Base-by-base conservation (phyloP, 2,329 filamentous ascomycete species). In the Akanthomyces uredinophilus region DNA sequence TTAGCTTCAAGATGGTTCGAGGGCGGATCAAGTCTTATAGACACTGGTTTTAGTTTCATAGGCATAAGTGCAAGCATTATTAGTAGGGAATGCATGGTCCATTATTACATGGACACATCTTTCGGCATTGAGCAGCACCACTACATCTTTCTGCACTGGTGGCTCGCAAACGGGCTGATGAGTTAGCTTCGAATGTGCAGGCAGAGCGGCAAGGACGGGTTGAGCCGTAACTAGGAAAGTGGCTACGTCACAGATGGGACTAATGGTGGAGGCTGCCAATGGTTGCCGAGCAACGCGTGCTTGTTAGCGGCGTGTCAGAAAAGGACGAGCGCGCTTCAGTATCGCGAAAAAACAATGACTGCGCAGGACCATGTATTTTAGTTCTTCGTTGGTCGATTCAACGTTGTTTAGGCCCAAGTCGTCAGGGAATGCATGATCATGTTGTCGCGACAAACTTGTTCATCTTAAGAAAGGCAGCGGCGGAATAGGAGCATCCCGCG, bases 171-270 rank as follows among this genome's bases (percentile, higher is more conserved):
- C 32, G 2, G 32, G 10, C 32, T 35, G 10, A 35, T 11, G 7
- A 29, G 27, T 11, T 10, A 35, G 35, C 24, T 43, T 4, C 24
- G 18, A 11, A 44, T 24, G 24, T 60, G 47, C 46, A 52, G 24
- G 32, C 24, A 24, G 37, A 43, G 47, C 39, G 58, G 49, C 50
- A 59, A 61, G 49, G 41, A 54, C 58, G 58, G 58, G 58, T 61
- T 41, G 24, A 61, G 43, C 58, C 58, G 58, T 44, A 39, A 14
- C n/a, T n/a, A n/a, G n/a, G 6, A 14, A 4, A 43, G 39, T 61
- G 58, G 50, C 58, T 47, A 22, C 50, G 50, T 50, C 47, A 44
- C 18, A 60, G 37, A 61, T 54, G 49, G 27, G 13, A 20, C 58
- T 54, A 61, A 41, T 24, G 43, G n/a, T 29, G 16, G 22, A 13